Conservation (phyloP, 495 filamentous ascomycete species). For the Opeltia flavorubescens region DNA sequence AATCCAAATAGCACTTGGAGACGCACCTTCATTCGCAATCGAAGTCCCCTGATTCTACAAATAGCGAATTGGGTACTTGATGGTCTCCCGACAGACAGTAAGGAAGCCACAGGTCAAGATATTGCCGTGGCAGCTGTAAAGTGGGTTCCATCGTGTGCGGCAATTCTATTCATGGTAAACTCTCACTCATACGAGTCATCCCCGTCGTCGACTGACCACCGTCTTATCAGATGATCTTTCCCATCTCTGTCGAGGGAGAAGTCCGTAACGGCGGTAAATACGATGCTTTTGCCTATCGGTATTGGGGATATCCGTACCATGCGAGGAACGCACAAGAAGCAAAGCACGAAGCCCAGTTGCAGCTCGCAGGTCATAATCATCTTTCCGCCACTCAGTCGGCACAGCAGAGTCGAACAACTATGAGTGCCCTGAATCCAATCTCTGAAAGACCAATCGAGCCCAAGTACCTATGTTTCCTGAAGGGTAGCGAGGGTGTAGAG, state of each 20-base stretch:
- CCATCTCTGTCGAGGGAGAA: background rate
- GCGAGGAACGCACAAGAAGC: conserved; percentile 1
- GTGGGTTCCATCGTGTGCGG: conserved; percentile 4
- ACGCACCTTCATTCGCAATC: conserved; percentile 11
- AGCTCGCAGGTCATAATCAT: background rate
- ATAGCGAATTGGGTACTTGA: conserved; percentile 5
- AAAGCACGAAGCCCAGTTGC: background rate
- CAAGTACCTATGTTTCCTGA: conserved; percentile 9
- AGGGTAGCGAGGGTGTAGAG: background rate
- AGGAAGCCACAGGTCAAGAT: background rate
- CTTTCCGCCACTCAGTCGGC: background rate
- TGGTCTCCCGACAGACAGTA: background rate
- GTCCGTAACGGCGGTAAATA: conserved; percentile 2
- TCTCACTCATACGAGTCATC: background rate
- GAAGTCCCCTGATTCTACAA: conserved; percentile 3
- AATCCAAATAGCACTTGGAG: conserved; percentile 7
- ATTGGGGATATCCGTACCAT: conserved; percentile 7
- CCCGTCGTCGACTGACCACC: background rate
- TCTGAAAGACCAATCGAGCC: conserved; percentile 4
- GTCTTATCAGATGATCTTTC: background rate
- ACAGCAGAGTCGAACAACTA: background rate
- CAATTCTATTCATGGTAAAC: conserved; percentile 6
- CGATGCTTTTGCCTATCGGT: conserved; percentile 3
- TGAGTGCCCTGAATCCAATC: conserved; percentile 1
- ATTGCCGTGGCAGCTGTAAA: conserved; percentile 1